Evolutionary conservation across 768 basidiomycete species (phyloP).

Genomic region (Pleurotus citrinopileatus): DNA sequence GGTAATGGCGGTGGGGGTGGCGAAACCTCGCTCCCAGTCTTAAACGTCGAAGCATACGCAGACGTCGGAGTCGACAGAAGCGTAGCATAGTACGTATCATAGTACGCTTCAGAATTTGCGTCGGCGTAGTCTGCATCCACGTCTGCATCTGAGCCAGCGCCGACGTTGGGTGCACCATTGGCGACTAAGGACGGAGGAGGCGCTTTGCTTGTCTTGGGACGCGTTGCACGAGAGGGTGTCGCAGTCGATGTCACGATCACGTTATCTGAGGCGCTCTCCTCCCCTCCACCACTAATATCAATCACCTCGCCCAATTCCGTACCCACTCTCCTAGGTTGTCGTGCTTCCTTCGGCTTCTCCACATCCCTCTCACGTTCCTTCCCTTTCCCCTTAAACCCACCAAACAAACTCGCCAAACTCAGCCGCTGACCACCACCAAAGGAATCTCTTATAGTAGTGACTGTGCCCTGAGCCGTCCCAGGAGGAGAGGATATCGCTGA

Average conservation of each 20-base stretch:
- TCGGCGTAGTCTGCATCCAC: background rate
- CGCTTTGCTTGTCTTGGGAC: too few relatives aligned
- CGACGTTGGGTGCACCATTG: too few relatives aligned
- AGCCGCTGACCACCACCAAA: background rate
- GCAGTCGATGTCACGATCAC: background rate
- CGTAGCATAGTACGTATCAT: constrained; percentile 49
- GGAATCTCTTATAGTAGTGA: background rate
- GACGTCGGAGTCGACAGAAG: constrained; percentile 19
- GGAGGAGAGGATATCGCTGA: constrained; percentile 4
- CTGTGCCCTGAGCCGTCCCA: background rate
- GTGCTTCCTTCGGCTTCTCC: too few relatives aligned
- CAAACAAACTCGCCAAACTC: constrained; percentile 11
- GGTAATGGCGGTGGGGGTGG: constrained; percentile 13
- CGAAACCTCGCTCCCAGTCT: background rate
- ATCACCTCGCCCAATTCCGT: background rate
- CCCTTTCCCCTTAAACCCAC: constrained; percentile 6
- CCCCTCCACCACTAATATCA: background rate
- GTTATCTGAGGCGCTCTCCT: background rate
- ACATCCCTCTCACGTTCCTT: background rate
- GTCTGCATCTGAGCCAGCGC: background rate
- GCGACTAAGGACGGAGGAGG: too few relatives aligned
- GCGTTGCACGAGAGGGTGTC: background rate
- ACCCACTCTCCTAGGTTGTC: background rate
- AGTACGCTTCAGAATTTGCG: constrained; percentile 43
- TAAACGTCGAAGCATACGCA: background rate